Base-by-base conservation (phyloP, 2,329 filamentous ascomycete genomes). In the Colletotrichum sidae region DNA sequence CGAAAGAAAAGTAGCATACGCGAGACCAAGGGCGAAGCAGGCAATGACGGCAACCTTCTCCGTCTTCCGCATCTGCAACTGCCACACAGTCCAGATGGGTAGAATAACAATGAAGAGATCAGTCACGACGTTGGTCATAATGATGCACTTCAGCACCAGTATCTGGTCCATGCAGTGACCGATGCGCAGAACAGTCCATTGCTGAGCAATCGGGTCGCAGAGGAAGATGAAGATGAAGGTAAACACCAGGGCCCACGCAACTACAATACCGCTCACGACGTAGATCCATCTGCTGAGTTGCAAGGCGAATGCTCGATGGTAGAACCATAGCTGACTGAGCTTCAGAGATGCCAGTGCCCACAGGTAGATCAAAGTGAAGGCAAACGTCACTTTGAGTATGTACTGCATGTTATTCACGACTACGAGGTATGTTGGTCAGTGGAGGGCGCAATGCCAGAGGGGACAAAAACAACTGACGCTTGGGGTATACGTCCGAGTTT, bases 71-170 rank as follows among this genome's bases (percentile, higher is more conserved):
- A 63, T 73, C 51, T 79, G 74, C 41, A 79, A 70, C 17, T 70
- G 68, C 68, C 74, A 74, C 9, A 80, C 70, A n/a, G 72, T 76
- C 39, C 72, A 71, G 8, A 80, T 70, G 15, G 78, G 77, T 55
- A 80, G 65, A 9, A 74, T 56, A 41, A 79, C 69, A 42, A 80
- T 77, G 41, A 75, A 68, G 9, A 79, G 62, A 60, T 80, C 77
- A 6, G 74, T 75, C 33, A 75, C 55, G 49, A 79, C 74, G 60
- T 79, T 79, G 50, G 70, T 72, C 60, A 70, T 65, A 52, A 72
- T 70, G 51, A 72, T 68, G 42, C 63, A 68, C 57, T 70, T 67
- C 39, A 70, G 52, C 4, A 72, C 49, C 10, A 68, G 46, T 9
- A 71, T 69, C 55, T 70, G 68, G 55, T 70, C 69, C 56, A 69